Evolutionary conservation across 1,284 basidiomycete genomes (phyloP).

Genomic region (Apiotrichum brassicae): DNA sequence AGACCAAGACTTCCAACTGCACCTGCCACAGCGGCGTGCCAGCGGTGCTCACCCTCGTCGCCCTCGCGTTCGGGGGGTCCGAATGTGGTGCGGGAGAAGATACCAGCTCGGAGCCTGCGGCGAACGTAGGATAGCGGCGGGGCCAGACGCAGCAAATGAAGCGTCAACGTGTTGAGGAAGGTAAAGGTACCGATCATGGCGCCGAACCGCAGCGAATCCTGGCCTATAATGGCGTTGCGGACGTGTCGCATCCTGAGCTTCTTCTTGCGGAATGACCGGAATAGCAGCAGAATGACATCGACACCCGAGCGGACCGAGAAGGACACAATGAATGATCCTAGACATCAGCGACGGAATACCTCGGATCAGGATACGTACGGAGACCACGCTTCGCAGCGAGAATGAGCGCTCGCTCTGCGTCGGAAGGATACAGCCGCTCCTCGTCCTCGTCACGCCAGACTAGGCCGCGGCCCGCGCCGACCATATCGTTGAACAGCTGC

Average conservation of each 20-base stretch:
- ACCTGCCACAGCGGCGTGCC: constrained; percentile 86
- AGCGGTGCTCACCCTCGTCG: constrained; percentile 54
- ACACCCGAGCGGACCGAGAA: constrained; percentile 73
- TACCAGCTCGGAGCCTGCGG: constrained; percentile 24
- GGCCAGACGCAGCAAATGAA: constrained; percentile 74
- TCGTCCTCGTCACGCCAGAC: constrained; percentile 80
- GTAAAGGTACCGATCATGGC: constrained; percentile 75
- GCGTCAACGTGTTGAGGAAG: constrained; percentile 69
- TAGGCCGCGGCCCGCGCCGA: constrained; percentile 44
- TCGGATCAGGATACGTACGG: constrained; percentile 61
- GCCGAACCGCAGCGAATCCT: constrained; percentile 72
- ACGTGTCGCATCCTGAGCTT: constrained; percentile 57
- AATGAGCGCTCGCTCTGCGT: constrained; percentile 62
- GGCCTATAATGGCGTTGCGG: constrained; percentile 69
- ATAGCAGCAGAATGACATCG: constrained; percentile 66
- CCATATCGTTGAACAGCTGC: constrained; percentile 30
- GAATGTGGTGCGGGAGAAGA: constrained; percentile 35
- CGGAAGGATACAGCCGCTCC: constrained; percentile 61
- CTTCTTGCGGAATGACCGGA: constrained; percentile 55
- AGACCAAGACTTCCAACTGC: constrained; percentile 70
- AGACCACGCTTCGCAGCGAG: constrained; percentile 69
- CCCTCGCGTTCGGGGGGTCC: constrained; percentile 51
- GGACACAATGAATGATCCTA: constrained; percentile 71
- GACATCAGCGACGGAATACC: neutral
- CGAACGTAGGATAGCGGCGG: constrained; percentile 54